phyloP scores from a whole-genome alignment of 1,284 basidiomycete species.

The Gomphus bonarii region DNA sequence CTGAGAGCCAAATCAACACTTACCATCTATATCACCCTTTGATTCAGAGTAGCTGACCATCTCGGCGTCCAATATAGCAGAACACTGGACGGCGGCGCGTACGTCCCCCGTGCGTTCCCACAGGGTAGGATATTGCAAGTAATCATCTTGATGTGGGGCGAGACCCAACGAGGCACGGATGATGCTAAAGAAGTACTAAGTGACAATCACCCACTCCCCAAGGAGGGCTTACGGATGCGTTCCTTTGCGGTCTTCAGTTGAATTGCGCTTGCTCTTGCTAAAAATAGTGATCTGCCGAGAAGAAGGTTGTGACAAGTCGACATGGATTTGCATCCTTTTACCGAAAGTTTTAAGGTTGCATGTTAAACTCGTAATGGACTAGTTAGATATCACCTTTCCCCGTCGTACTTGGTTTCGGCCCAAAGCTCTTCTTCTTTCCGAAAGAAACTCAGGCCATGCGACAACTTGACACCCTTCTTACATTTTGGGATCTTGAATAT shows the following conservation, averaged over 20 bases:
- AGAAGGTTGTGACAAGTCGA: slow-evolving; percentile 34
- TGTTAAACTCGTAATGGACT: neutral
- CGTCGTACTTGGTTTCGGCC: slow-evolving; percentile 88
- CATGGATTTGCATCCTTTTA: slow-evolving; percentile 59
- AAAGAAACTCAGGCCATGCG: slow-evolving; percentile 45
- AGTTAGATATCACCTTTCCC: slow-evolving; percentile 53
- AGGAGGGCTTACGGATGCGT: slow-evolving; percentile 47
- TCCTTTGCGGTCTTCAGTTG: slow-evolving; percentile 59
- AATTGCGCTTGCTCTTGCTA: slow-evolving; percentile 77
- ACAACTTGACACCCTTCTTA: slow-evolving; percentile 51
- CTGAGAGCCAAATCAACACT: slow-evolving; percentile 11
- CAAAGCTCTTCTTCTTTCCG: slow-evolving; percentile 40
- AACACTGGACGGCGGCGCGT: slow-evolving; percentile 25
- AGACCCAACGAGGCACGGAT: slow-evolving; percentile 56
- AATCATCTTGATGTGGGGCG: slow-evolving; percentile 12
- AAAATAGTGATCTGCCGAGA: slow-evolving; percentile 57
- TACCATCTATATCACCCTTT: slow-evolving; percentile 45
- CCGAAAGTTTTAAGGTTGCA: slow-evolving; percentile 16
- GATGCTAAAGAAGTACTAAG: slow-evolving; percentile 29
- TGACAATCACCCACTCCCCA: neutral
- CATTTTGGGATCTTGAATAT: slow-evolving; percentile 61
- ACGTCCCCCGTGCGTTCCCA: neutral
- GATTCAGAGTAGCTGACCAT: slow-evolving; percentile 72
- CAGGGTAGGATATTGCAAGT: neutral
- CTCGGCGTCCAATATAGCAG: slow-evolving; percentile 76